Conservation (phyloP, 352 stramenopile genomes). For the Phytophthora fragariaefolia region DNA sequence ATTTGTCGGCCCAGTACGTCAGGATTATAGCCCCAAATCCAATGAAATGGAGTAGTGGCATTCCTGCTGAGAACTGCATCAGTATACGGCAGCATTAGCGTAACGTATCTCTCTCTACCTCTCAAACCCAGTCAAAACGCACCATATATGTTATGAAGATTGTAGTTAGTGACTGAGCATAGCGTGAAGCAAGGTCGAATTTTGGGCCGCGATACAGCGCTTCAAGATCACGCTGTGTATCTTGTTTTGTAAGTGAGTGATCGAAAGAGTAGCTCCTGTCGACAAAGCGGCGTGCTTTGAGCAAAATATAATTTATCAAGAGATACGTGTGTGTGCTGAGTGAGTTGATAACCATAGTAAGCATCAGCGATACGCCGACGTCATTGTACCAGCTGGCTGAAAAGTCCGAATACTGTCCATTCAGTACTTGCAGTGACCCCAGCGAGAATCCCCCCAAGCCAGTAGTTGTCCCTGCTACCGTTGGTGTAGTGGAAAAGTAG, state of each 20-base stretch:
- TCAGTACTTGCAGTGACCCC: slow-evolving; percentile 55
- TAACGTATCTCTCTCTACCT: not conserved
- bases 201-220: slow-evolving; percentile 76
- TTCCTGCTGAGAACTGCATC: slow-evolving; percentile 77
- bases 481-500: slow-evolving; percentile 52
- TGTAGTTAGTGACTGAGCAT: slow-evolving; percentile 77
- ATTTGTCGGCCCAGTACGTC: slow-evolving; percentile 90
- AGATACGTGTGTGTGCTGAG: slow-evolving; percentile 73
- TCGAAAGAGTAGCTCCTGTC: slow-evolving; percentile 75
- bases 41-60: slow-evolving; percentile 80
- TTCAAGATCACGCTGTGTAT: slow-evolving; percentile 86
- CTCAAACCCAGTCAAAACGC: not conserved
- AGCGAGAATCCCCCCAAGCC: slow-evolving; percentile 33
- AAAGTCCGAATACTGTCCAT: slow-evolving; percentile 84
- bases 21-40: slow-evolving; percentile 75
- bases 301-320: slow-evolving; percentile 58
- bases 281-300: slow-evolving; percentile 58
- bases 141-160: slow-evolving; percentile 88
- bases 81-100: not conserved
- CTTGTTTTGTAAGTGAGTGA: slow-evolving; percentile 68
- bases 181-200: slow-evolving; percentile 77
- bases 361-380: slow-evolving; percentile 79
- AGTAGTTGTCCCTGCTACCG: slow-evolving; percentile 23
- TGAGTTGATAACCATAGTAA: slow-evolving; percentile 87
- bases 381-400: slow-evolving; percentile 80